Evolutionary conservation across 805 yeast genomes (phyloP), one percentile per base, ranked within the genome.

Genomic region (Candida boleticola): DNA sequence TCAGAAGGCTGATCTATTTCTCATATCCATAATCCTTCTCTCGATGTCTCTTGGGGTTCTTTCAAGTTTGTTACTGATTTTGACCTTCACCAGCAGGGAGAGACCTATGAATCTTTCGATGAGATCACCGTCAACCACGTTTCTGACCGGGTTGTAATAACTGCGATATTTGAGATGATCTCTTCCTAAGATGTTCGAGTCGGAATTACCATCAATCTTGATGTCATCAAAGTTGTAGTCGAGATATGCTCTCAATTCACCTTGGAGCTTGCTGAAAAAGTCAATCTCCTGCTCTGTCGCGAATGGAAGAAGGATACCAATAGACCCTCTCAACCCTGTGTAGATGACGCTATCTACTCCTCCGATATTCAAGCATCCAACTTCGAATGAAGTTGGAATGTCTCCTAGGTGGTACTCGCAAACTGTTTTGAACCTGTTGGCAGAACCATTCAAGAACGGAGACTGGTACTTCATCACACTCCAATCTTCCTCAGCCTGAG

Each of bases 61-160:
- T 25, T 77, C 80, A 53, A 79, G 53, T 35, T 61, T 61, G 11
- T 61, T 52, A 5, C 73, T 71, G 22, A 76, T 62, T 16, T 54
- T 59, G 17, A 66, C 50, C 43, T 74, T 69, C 3, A 59, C 54
- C 1, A 64, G 51, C 1, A 60, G 57, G 11, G 55, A 53, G 17
- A 77, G 56, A 7, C 58, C 53, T 37, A 55, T 61, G 53, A 68
- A 86, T 32, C 62, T 58, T 52, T 89, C 97, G 37, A 92, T 68
- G 13, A 87, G 66, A 57, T 93, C 98, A 7, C 99, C 99, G 63
- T 93, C 97, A 31, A 93, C 73, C 2, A 85, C 81, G 38, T 79
- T 75, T 48, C 81, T 83, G 2, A 74, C 77, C 0, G 97, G 97
- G n/a, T 79, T 80, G 58, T 88, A 89, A 54, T 83, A 85, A 40